Conservation (phyloP, 495 filamentous ascomycete species). For the Talaromyces thailandensis region DNA sequence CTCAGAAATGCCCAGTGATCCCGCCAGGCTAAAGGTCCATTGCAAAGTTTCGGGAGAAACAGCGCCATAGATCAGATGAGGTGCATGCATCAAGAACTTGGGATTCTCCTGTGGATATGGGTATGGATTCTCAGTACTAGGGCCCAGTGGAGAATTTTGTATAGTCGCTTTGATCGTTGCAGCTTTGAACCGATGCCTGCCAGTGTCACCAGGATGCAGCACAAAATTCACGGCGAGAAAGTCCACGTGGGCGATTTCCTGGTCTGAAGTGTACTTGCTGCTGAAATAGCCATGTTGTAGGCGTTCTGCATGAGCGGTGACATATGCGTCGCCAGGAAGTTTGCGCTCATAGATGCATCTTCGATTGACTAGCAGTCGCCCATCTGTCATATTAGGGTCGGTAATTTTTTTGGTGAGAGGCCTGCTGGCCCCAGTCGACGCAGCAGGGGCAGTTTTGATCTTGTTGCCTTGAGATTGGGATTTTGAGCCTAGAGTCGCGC, state of each 20-base stretch:
- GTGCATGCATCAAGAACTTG: conserved; percentile 41
- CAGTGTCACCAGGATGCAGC: conserved; percentile 35
- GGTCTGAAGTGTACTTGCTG: conserved; percentile 29
- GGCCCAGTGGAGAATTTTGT: conserved; percentile 11
- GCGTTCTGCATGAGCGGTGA: conserved; percentile 41
- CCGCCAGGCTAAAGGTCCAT: conserved; percentile 42
- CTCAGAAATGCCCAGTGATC: conserved; percentile 38
- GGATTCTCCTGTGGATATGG: conserved; percentile 19
- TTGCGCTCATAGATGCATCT: conserved; percentile 42
- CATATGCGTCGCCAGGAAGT: conserved; percentile 40
- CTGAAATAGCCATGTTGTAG: conserved; percentile 44
- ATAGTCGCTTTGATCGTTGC: conserved; percentile 35
- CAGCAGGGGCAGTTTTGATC: not conserved
- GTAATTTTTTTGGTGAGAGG: not conserved
- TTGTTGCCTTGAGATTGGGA: not conserved
- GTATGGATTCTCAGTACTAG: not conserved
- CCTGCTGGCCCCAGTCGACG: not conserved
- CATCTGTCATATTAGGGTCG: conserved; percentile 33
- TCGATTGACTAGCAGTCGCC: conserved; percentile 34
- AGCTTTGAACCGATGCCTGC: conserved; percentile 37
- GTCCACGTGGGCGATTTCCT: conserved; percentile 34
- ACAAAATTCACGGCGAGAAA: conserved; percentile 43
- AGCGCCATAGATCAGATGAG: conserved; percentile 43
- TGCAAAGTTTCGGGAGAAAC: conserved; percentile 42
- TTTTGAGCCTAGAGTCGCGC: not conserved